A percentile compares a stretch with the other conserved stretches of the same genome.
Evolutionary conservation across 352 stramenopile species (phyloP).

Genomic region (Phytophthora sojae): DNA sequence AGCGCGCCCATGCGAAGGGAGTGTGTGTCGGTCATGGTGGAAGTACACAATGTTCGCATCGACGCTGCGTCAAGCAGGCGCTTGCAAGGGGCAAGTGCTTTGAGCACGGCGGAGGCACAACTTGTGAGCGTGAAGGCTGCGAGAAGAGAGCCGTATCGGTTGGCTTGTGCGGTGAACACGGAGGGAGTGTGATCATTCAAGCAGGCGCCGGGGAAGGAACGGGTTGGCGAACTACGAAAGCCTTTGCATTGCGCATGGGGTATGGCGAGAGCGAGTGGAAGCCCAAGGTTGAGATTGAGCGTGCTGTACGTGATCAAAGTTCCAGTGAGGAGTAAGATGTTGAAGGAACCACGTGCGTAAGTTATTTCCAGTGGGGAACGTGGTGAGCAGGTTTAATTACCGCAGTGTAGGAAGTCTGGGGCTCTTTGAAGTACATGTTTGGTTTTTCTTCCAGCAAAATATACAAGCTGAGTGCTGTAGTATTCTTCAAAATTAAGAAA

Average conservation of each 20-base stretch:
- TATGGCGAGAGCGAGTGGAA: neutral
- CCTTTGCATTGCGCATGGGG: constrained; percentile 54
- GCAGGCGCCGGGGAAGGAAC: constrained; percentile 11
- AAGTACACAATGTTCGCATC: constrained; percentile 43
- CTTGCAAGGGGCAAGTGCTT: constrained; percentile 59
- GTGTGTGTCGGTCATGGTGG: constrained; percentile 59
- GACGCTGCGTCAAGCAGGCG: constrained; percentile 53
- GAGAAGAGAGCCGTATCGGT: constrained; percentile 14
- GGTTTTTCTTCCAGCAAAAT: too few relatives aligned
- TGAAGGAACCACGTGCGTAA: neutral
- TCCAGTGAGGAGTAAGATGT: neutral
- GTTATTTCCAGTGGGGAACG: too few relatives aligned
- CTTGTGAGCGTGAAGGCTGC: constrained; percentile 50
- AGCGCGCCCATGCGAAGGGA: constrained; percentile 61
- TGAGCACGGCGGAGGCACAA: constrained; percentile 62
- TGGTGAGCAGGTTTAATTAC: too few relatives aligned
- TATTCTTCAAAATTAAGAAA: too few relatives aligned
- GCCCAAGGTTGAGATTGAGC: too few relatives aligned
- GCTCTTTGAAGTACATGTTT: too few relatives aligned
- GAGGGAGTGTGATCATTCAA: constrained; percentile 3
- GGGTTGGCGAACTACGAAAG: constrained; percentile 37
- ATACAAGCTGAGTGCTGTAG: too few relatives aligned
- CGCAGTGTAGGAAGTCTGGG: too few relatives aligned
- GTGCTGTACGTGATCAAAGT: neutral
- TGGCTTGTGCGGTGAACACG: constrained; percentile 22